Evolutionary conservation across 1,139 yeast species (phyloP).

Genomic region (Arxiozyma telluris): DNA sequence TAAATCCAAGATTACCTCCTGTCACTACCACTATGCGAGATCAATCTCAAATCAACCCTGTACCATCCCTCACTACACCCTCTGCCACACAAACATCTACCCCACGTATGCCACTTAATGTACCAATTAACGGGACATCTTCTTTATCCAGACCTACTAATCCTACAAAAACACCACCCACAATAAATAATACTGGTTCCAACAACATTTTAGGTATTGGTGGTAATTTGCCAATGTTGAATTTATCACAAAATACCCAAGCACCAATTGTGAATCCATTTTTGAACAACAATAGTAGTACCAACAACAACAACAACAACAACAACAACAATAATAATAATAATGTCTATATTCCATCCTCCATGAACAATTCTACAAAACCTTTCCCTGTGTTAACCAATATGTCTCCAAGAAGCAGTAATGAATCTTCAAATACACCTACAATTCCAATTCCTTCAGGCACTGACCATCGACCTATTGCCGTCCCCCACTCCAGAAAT

Average conservation of each 20-base stretch:
- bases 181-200: neutral
- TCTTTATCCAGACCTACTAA: neutral
- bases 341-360: neutral
- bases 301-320: neutral
- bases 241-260: neutral
- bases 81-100: neutral
- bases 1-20: neutral
- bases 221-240: conserved; percentile 1
- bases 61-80: neutral
- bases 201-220: conserved; percentile 2
- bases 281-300: neutral
- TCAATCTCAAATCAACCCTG: neutral
- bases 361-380: neutral
- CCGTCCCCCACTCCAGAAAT: neutral
- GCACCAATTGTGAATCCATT: conserved; percentile 2
- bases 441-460: neutral
- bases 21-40: neutral
- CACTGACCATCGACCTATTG: neutral
- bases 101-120: neutral
- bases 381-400: conserved; percentile 7
- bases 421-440: neutral
- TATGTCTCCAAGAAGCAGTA: neutral
- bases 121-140: neutral
- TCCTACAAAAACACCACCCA: neutral
- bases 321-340: neutral